Conservation (phyloP, 768 basidiomycete genomes). For the Pisolithus marmoratus region DNA sequence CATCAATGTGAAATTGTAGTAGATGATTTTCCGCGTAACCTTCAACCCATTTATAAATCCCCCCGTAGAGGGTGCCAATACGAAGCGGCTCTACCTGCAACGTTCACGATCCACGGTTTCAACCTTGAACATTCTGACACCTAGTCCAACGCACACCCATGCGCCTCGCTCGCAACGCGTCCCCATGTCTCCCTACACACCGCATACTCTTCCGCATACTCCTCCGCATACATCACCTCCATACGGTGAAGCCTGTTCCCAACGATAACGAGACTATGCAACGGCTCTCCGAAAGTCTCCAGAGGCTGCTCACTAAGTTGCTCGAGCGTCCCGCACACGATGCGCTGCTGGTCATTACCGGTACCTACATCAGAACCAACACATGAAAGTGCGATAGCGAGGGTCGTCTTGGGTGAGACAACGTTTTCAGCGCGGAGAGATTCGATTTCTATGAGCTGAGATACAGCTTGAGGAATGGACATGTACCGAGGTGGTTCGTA, state of each 20-base stretch:
- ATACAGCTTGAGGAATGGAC: conserved; percentile 83
- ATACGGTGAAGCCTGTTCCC: conserved; percentile 88
- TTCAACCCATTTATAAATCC: too few species aligned
- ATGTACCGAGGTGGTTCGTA: conserved; percentile 98
- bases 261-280: conserved; percentile 90
- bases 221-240: conserved; percentile 83
- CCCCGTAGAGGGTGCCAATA: too few species aligned
- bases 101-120: too few species aligned
- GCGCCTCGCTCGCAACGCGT: conserved; percentile 17
- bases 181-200: conserved; percentile 23
- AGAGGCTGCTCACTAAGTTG: conserved; percentile 61
- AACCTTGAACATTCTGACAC: too few species aligned
- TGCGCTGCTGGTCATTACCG: conserved; percentile 43
- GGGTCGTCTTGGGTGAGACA: conserved; percentile 50
- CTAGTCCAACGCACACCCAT: conserved; percentile 49
- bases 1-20: conserved; percentile 54
- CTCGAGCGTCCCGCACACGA: conserved; percentile 78
- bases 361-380: conserved; percentile 49
- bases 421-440: conserved; percentile 43
- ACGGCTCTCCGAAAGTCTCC: conserved; percentile 73
- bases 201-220: conserved; percentile 75
- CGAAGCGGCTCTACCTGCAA: too few species aligned
- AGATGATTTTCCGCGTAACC: neutral
- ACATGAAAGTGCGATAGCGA: conserved; percentile 71
- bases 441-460: conserved; percentile 72